Conservation (phyloP, 2,329 filamentous ascomycete genomes). For the Ceratocystis colombiana region DNA sequence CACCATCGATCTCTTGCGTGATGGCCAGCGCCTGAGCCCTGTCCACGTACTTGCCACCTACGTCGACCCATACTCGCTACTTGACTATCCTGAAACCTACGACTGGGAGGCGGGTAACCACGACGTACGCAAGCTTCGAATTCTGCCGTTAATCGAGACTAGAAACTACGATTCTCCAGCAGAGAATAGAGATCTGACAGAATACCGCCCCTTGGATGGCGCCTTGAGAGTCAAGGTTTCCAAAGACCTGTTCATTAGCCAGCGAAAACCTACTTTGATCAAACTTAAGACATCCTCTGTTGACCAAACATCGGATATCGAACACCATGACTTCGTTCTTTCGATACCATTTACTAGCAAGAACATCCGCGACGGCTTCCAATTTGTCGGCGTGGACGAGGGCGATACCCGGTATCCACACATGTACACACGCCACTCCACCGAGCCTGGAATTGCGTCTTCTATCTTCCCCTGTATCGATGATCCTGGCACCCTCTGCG, state of each 20-base stretch:
- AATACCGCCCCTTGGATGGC: constrained; percentile 47
- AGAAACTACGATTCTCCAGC: constrained; percentile 46
- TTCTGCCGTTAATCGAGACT: constrained; percentile 43
- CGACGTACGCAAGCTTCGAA: constrained; percentile 60
- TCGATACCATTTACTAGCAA: constrained; percentile 67
- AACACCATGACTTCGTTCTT: constrained; percentile 38
- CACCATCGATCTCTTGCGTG: constrained; percentile 38
- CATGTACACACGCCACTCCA: constrained; percentile 74
- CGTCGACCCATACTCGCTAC: constrained; percentile 56
- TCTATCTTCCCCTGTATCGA: constrained; percentile 92
- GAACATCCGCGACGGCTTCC: constrained; percentile 72
- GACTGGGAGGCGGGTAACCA: constrained; percentile 62
- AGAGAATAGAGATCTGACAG: constrained; percentile 45
- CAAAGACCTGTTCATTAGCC: constrained; percentile 22
- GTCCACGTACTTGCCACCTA: constrained; percentile 34
- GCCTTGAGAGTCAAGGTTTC: constrained; percentile 37
- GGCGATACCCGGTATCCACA: constrained; percentile 79
- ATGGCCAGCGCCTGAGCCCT: constrained; percentile 30
- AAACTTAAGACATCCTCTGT: constrained; percentile 40
- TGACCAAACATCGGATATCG: constrained; percentile 32
- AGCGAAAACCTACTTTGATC: constrained; percentile 36
- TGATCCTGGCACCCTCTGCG: constrained; percentile 66
- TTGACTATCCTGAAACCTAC: constrained; percentile 52
- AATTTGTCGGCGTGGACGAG: constrained; percentile 78
- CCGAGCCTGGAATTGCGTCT: constrained; percentile 67